Conservation (phyloP, 1,284 basidiomycete species). For the Ustilago cynodontis region DNA sequence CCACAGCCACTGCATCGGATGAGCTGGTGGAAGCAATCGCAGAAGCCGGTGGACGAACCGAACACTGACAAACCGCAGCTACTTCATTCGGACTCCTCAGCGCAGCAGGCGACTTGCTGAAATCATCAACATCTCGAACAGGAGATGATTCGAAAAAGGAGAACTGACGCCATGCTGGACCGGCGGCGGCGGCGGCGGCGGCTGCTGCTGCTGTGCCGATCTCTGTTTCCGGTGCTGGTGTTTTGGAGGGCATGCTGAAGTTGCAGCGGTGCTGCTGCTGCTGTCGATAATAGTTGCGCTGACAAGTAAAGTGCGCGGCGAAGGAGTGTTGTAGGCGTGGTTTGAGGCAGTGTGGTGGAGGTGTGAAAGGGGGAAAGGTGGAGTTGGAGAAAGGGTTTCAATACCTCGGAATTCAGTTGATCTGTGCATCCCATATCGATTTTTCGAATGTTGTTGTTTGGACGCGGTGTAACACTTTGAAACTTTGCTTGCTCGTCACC, state of each 20-base stretch:
- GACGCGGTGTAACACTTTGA: not conserved
- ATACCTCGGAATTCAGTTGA: not conserved
- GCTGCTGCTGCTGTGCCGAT: slow-evolving; percentile 42
- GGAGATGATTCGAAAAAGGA: slow-evolving; percentile 57
- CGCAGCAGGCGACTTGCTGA: slow-evolving; percentile 45
- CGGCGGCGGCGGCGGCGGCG: slow-evolving; percentile 22
- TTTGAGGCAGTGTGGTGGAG: slow-evolving; percentile 9
- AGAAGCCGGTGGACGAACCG: slow-evolving; percentile 41
- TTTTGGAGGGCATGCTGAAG: slow-evolving; percentile 21
- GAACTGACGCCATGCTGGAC: slow-evolving; percentile 63
- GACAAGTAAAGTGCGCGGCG: too few species aligned
- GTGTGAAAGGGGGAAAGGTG: slow-evolving; percentile 19
- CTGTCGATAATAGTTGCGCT: not conserved
- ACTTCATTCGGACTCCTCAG: slow-evolving; percentile 51
- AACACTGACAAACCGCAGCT: slow-evolving; percentile 54
- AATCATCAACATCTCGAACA: slow-evolving; percentile 56
- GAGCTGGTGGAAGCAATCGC: slow-evolving; percentile 1
- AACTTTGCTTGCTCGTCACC: not conserved
- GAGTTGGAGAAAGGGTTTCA: too few species aligned
- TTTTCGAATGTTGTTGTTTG: not conserved
- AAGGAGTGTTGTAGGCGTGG: not conserved
- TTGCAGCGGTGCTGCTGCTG: too few species aligned
- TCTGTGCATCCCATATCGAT: slow-evolving; percentile 1
- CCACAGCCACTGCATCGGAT: slow-evolving; percentile 6
- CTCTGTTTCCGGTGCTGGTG: slow-evolving; percentile 18